phyloP scores from a whole-genome alignment of 1,139 yeast genomes.

The Lodderomyces pseudojiufengensis region DNA sequence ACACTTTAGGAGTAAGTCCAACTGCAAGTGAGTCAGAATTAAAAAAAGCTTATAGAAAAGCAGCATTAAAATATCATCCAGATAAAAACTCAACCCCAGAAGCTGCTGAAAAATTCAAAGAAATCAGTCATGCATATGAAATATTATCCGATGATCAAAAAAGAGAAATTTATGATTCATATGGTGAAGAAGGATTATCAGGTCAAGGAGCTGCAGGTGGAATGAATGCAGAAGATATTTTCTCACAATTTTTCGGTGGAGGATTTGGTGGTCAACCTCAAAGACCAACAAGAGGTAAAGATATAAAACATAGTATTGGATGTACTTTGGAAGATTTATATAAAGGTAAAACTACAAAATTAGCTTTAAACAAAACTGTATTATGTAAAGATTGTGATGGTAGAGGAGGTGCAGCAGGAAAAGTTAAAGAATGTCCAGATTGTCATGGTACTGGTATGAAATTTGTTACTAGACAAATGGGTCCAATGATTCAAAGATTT shows the following conservation, averaged over 20 bases:
- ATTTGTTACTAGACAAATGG: slow-evolving; percentile 97
- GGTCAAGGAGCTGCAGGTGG: slow-evolving; percentile 73
- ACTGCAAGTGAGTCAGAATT: slow-evolving; percentile 79
- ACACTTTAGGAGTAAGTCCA: slow-evolving; percentile 74
- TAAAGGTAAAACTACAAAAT: slow-evolving; percentile 92
- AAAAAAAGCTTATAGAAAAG: slow-evolving; percentile 91
- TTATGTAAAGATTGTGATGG: slow-evolving; percentile 89
- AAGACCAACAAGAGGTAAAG: slow-evolving; percentile 88
- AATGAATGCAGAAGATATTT: slow-evolving; percentile 84
- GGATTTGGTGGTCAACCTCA: slow-evolving; percentile 67
- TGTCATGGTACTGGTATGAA: slow-evolving; percentile 92
- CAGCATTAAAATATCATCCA: slow-evolving; percentile 92
- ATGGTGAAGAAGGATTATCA: slow-evolving; percentile 87
- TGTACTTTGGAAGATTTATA: slow-evolving; percentile 90
- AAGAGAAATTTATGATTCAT: slow-evolving; percentile 83
- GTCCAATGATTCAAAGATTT: slow-evolving; percentile 98
- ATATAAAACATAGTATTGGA: slow-evolving; percentile 81
- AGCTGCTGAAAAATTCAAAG: slow-evolving; percentile 96
- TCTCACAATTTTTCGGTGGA: slow-evolving; percentile 87
- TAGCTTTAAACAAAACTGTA: slow-evolving; percentile 89
- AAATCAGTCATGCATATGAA: slow-evolving; percentile 87
- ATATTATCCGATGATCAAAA: slow-evolving; percentile 80
- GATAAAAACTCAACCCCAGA: slow-evolving; percentile 77
- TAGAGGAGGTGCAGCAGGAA: slow-evolving; percentile 91
- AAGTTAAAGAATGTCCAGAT: slow-evolving; percentile 79